Conservation (phyloP, 805 yeast genomes). For the Huiozyma sinensis region DNA sequence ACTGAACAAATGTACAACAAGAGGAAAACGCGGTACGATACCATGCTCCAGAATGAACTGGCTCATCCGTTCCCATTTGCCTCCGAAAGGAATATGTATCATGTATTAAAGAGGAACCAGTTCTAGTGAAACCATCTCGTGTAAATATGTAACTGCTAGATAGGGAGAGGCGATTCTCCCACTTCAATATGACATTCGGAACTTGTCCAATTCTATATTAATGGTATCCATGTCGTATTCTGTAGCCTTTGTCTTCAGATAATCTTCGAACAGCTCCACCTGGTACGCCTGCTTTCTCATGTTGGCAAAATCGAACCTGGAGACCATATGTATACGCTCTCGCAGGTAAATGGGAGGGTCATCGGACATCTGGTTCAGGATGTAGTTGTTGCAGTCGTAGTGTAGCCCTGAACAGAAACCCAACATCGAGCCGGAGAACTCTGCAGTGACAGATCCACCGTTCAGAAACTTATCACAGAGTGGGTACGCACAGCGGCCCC, state of each 20-base stretch:
- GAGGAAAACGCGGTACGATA: conserved; percentile 14
- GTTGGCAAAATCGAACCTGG: conserved; percentile 3
- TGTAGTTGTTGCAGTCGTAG: conserved; percentile 71
- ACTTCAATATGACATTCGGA: background rate
- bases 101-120: conserved; percentile 1
- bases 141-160: background rate
- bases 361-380: conserved; percentile 21
- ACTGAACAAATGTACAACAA: conserved; percentile 18
- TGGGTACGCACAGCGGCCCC: conserved; percentile 74
- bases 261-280: conserved; percentile 30
- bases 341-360: conserved; percentile 51
- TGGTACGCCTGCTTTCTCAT: conserved; percentile 4
- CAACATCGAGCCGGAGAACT: conserved; percentile 4
- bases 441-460: conserved; percentile 11
- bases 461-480: conserved; percentile 36
- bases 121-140: background rate
- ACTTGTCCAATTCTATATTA: background rate
- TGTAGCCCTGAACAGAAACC: conserved; percentile 65
- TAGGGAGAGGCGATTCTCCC: background rate
- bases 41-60: conserved; percentile 12
- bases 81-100: conserved; percentile 8
- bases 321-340: conserved; percentile 34
- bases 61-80: conserved; percentile 15
- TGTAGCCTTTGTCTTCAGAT: conserved; percentile 13
- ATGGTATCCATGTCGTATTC: conserved; percentile 15